Conservation (phyloP, 1,284 basidiomycete species). For the Neotropicomus parvogracilis region DNA sequence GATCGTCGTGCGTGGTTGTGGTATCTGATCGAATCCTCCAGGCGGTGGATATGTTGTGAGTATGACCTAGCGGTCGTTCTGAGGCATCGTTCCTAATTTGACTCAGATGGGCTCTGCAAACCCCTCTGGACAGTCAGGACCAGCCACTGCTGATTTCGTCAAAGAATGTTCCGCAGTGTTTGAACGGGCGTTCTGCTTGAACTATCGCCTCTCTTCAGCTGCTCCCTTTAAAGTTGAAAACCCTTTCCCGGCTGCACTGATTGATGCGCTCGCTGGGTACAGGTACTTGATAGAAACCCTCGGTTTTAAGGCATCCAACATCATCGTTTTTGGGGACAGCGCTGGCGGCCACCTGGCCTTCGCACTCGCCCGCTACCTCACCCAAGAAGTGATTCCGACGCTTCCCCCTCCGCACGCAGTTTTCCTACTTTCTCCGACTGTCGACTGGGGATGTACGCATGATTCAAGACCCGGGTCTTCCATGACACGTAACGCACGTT, state of each 20-base stretch:
- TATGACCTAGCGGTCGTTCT: neutral
- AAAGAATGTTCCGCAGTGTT: neutral
- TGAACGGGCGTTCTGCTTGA: conserved; percentile 2
- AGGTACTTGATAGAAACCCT: conserved; percentile 1
- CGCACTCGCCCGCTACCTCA: neutral
- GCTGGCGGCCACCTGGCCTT: conserved; percentile 2
- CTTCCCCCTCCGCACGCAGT: neutral
- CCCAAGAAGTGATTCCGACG: neutral
- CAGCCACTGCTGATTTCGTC: neutral
- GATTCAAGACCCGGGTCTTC: neutral
- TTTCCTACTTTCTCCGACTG: neutral
- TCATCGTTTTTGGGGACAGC: conserved; percentile 1
- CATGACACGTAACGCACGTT: neutral
- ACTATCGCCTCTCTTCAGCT: conserved; percentile 5
- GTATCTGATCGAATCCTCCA: neutral
- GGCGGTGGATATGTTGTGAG: conserved; percentile 5
- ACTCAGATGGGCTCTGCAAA: conserved; percentile 5
- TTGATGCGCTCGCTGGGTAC: conserved; percentile 4
- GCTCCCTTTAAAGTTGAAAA: conserved; percentile 2
- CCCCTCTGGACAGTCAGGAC: neutral
- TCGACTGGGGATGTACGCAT: conserved; percentile 1
- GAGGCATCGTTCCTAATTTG: neutral
- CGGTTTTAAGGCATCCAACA: neutral
- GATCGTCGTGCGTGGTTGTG: too few relatives aligned
- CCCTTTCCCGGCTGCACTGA: neutral